Percentiles rank a stretch among this genome's conserved stretches.
Evolutionary conservation across 352 stramenopile species (phyloP).

Genomic region (Globisporangium splendens): DNA sequence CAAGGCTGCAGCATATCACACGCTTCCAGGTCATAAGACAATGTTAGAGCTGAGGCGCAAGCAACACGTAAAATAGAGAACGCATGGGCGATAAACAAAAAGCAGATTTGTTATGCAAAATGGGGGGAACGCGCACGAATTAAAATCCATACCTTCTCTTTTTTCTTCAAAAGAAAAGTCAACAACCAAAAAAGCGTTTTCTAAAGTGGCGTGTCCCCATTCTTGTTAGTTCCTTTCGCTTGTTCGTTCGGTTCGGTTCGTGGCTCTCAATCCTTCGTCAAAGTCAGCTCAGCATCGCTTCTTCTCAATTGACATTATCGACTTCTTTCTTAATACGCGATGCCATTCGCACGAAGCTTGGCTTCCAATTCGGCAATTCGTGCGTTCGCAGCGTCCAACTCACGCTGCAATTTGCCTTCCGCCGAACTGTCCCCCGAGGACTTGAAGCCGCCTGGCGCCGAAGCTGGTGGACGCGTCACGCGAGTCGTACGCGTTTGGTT

Average conservation of each 20-base stretch:
- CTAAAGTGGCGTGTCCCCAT: slow-evolving; percentile 13
- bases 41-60: not conserved
- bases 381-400: slow-evolving; percentile 75
- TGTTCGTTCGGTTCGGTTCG: not conserved
- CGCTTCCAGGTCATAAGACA: too few relatives aligned
- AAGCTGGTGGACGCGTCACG: slow-evolving; percentile 29
- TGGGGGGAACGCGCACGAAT: slow-evolving; percentile 13
- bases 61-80: not conserved
- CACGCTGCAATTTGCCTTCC: slow-evolving; percentile 67
- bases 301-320: not conserved
- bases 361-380: slow-evolving; percentile 84
- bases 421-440: slow-evolving; percentile 30
- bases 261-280: not conserved
- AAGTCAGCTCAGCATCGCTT: not conserved
- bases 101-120: slow-evolving; percentile 15
- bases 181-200: slow-evolving; percentile 17
- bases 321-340: slow-evolving; percentile 60
- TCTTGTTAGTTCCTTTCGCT: slow-evolving; percentile 1
- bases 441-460: slow-evolving; percentile 9
- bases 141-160: slow-evolving; percentile 17
- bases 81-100: slow-evolving; percentile 2
- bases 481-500: slow-evolving; percentile 33
- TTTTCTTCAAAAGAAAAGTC: slow-evolving; percentile 9
- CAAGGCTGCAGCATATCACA: not conserved
- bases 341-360: slow-evolving; percentile 45